Conservation (phyloP, 306 rosid genomes). For the Abrus pulchellus region DNA sequence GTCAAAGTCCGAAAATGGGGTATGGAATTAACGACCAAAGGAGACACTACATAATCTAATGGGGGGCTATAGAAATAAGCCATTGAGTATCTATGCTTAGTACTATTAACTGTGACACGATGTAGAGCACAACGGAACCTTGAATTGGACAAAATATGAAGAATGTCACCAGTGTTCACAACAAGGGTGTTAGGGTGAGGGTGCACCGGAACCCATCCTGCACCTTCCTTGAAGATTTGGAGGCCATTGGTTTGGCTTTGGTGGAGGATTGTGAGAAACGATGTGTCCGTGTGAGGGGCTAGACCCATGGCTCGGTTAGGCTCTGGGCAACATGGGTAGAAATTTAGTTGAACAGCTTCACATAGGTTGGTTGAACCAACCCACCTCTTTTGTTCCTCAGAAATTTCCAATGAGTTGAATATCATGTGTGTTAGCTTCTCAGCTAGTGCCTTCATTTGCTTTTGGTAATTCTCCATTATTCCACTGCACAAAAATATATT, state of each 20-base stretch:
- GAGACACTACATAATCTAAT: slow-evolving; percentile 54
- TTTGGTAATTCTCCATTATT: slow-evolving; percentile 61
- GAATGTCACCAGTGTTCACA: slow-evolving; percentile 70
- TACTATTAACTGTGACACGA: slow-evolving; percentile 60
- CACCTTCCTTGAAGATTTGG: slow-evolving; percentile 62
- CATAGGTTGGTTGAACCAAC: slow-evolving; percentile 24
- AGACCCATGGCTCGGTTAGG: slow-evolving; percentile 77
- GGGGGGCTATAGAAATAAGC: slow-evolving; percentile 76
- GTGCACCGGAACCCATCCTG: slow-evolving; percentile 67
- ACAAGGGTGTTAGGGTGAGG: slow-evolving; percentile 57
- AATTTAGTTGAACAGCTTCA: slow-evolving; percentile 68
- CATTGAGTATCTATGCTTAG: slow-evolving; percentile 55
- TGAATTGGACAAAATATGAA: slow-evolving; percentile 68
- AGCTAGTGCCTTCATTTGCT: slow-evolving; percentile 62
- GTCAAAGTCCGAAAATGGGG: slow-evolving; percentile 59
- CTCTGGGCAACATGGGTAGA: slow-evolving; percentile 74
- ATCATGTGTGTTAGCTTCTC: slow-evolving; percentile 57
- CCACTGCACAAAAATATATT: slow-evolving; percentile 48
- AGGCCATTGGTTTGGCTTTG: slow-evolving; percentile 67
- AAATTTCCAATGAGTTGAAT: slow-evolving; percentile 50
- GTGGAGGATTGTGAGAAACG: slow-evolving; percentile 70
- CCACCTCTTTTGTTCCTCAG: slow-evolving; percentile 55
- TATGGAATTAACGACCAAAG: slow-evolving; percentile 32
- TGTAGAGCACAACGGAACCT: slow-evolving; percentile 61
- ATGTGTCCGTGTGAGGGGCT: slow-evolving; percentile 87